phyloP scores from a whole-genome alignment of 2,329 filamentous ascomycete genomes.

The Penicillium sp. region DNA sequence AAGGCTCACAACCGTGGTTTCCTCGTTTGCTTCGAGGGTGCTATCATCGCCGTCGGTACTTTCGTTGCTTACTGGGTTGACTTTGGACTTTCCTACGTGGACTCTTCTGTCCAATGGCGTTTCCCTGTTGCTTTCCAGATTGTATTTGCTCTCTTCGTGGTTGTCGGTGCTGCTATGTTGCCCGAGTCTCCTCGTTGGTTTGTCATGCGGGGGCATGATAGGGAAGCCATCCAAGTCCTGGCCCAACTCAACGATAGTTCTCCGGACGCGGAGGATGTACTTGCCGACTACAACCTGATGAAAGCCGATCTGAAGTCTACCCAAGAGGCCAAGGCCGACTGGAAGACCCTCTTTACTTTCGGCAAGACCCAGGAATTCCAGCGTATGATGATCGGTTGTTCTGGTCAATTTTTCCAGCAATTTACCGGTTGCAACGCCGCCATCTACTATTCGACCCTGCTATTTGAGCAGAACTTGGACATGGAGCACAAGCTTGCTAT shows the following conservation, averaged over 20 bases:
- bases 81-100: constrained; percentile 32
- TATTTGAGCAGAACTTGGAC: constrained; percentile 41
- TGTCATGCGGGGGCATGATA: constrained; percentile 46
- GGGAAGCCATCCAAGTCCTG: constrained; percentile 45
- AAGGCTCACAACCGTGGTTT: constrained; percentile 31
- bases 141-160: constrained; percentile 4
- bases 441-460: constrained; percentile 42
- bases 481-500: constrained; percentile 18
- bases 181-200: constrained; percentile 54
- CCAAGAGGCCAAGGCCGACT: constrained; percentile 29
- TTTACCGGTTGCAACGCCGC: constrained; percentile 44
- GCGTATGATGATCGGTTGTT: constrained; percentile 28
- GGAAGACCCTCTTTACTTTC: constrained; percentile 24
- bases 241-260: constrained; percentile 40
- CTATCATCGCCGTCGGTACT: constrained; percentile 31
- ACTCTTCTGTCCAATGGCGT: constrained; percentile 19
- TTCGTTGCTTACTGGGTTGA: constrained; percentile 35
- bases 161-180: constrained; percentile 26
- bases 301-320: constrained; percentile 42
- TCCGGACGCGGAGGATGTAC: constrained; percentile 35
- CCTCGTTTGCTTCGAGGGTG: constrained; percentile 33
- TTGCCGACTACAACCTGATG: constrained; percentile 35
- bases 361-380: constrained; percentile 32
- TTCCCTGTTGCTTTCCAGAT: constrained; percentile 10
- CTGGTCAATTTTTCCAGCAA: constrained; percentile 39